Evolutionary conservation across 805 yeast genomes (phyloP).

Genomic region (Metschnikowia matae): DNA sequence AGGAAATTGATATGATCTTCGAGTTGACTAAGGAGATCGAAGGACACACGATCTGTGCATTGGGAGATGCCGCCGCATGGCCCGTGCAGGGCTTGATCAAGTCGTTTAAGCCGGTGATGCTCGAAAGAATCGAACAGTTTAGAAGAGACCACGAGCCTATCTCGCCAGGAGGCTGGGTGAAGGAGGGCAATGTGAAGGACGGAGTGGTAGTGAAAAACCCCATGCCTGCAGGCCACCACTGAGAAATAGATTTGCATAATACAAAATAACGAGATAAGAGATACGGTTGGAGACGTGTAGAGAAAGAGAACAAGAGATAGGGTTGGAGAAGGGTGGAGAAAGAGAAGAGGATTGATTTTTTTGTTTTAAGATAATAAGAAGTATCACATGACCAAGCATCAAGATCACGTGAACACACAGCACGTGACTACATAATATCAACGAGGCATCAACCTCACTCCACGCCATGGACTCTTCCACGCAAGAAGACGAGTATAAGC

Average conservation of each 20-base stretch:
- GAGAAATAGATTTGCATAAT: slow-evolving; percentile 3
- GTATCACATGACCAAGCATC: neutral
- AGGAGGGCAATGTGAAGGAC: slow-evolving; percentile 51
- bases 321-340: too few relatives aligned
- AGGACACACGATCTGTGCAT: slow-evolving; percentile 89
- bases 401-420: neutral
- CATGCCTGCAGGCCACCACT: slow-evolving; percentile 41
- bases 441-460: too few relatives aligned
- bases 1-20: slow-evolving; percentile 79
- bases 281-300: too few relatives aligned
- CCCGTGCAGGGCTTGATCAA: slow-evolving; percentile 86
- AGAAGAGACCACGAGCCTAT: slow-evolving; percentile 47
- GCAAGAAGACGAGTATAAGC: slow-evolving; percentile 3
- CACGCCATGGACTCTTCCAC: neutral
- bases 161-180: slow-evolving; percentile 76
- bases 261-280: neutral
- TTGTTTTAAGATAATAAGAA: too few relatives aligned
- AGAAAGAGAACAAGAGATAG: too few relatives aligned
- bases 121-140: slow-evolving; percentile 67
- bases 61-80: slow-evolving; percentile 94
- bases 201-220: slow-evolving; percentile 66
- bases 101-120: slow-evolving; percentile 79
- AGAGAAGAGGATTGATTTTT: too few relatives aligned
- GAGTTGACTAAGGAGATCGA: slow-evolving; percentile 85
- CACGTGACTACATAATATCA: neutral